Evolutionary conservation across 805 yeast species (phyloP).

Genomic region (Danielozyma ontarioensis): DNA sequence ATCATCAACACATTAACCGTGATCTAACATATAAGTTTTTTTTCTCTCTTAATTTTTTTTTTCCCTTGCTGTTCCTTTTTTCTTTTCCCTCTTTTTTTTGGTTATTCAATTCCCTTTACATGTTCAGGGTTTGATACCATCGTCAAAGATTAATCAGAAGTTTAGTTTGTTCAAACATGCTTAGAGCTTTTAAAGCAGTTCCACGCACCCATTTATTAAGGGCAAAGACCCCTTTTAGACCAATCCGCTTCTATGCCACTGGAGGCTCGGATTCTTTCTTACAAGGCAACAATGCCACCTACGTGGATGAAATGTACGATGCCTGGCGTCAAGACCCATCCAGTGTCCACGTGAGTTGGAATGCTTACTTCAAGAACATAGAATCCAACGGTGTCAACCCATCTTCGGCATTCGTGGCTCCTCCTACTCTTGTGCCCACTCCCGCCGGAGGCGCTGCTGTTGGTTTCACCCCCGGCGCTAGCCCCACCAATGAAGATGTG

Average conservation of each 20-base stretch:
- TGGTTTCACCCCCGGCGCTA: slow-evolving; percentile 49
- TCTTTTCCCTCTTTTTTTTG: no score
- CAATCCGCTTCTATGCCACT: background rate
- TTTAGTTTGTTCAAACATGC: no score
- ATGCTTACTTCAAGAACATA: slow-evolving; percentile 90
- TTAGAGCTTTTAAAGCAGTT: background rate
- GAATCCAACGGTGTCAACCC: slow-evolving; percentile 67
- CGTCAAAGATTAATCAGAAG: no score
- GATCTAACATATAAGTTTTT: no score
- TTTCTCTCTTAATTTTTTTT: no score
- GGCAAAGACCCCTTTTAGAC: background rate
- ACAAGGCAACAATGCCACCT: slow-evolving; percentile 79
- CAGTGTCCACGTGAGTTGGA: slow-evolving; percentile 95
- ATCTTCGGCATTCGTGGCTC: slow-evolving; percentile 76
- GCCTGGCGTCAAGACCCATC: slow-evolving; percentile 90
- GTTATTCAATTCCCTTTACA: no score
- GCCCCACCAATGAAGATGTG: slow-evolving; percentile 54
- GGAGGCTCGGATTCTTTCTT: slow-evolving; percentile 69
- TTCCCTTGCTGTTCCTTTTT: no score
- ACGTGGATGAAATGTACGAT: slow-evolving; percentile 96
- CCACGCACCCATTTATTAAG: background rate
- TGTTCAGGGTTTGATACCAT: no score
- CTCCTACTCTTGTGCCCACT: slow-evolving; percentile 83
- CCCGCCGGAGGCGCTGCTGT: slow-evolving; percentile 70
- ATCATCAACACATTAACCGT: no score